Evolutionary conservation across 192 early-diverging fungal genomes (phyloP).

Genomic region (Dissophora ornata): DNA sequence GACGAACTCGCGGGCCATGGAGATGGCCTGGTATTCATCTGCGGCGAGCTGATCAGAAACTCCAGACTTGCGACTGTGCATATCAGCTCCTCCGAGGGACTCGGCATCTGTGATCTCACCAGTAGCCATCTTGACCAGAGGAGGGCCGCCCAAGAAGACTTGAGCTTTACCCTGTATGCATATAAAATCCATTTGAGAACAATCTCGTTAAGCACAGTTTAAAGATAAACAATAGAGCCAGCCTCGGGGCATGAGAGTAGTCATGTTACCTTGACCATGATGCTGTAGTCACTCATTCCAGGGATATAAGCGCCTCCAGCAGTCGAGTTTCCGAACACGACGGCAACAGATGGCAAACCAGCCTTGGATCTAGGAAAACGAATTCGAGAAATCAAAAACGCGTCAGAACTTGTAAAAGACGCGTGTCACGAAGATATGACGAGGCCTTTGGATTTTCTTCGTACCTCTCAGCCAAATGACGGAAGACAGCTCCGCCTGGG

Average conservation of each 20-base stretch:
- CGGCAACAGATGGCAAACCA: conserved; percentile 67
- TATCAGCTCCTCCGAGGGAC: conserved; percentile 74
- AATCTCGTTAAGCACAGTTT: not conserved
- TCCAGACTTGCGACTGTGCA: conserved; percentile 75
- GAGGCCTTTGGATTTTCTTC: too few relatives aligned
- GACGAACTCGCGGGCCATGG: conserved; percentile 73
- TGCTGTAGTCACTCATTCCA: conserved; percentile 73
- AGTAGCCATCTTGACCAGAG: conserved; percentile 75
- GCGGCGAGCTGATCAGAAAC: conserved; percentile 71
- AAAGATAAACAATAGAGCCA: too few relatives aligned
- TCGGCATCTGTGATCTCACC: conserved; percentile 74
- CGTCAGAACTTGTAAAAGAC: not conserved
- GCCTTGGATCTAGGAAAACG: conserved; percentile 62
- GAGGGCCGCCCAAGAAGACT: conserved; percentile 76
- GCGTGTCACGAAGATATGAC: too few relatives aligned
- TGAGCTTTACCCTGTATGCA: conserved; percentile 65
- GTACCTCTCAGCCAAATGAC: conserved; percentile 65
- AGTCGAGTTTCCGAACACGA: conserved; percentile 76
- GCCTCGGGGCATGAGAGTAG: not conserved
- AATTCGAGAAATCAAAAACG: not conserved
- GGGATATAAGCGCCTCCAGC: conserved; percentile 76
- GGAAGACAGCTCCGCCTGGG: conserved; percentile 71
- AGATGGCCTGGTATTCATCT: conserved; percentile 71
- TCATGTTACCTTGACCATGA: conserved; percentile 69
- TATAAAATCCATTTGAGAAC: not conserved